A percentile compares a stretch with the other conserved stretches of the same genome.
phyloP scores from a whole-genome alignment of 140 eudicot genomes.

The Anethum foeniculum region DNA sequence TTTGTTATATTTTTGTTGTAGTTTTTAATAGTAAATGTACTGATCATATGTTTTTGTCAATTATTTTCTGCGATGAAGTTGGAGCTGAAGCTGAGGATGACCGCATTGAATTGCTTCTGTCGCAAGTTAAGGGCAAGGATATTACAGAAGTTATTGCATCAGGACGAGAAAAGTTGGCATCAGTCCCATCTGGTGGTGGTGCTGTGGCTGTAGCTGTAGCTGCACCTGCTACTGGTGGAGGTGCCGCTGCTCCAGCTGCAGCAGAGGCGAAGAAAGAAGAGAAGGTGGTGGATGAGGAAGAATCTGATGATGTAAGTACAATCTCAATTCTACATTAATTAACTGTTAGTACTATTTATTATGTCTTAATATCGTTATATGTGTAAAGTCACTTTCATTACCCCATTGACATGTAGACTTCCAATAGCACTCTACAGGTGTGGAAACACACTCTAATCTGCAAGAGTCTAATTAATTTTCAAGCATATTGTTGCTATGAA shows the following conservation, averaged over 20 bases:
- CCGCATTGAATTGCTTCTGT: constrained; percentile 37
- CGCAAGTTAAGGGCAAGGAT: constrained; percentile 49
- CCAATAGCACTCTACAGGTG: neutral
- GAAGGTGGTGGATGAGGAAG: constrained; percentile 49
- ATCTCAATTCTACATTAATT: no score
- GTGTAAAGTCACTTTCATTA: neutral
- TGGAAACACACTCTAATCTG: neutral
- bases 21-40: neutral
- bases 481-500: neutral
- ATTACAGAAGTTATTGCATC: constrained; percentile 52
- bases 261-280: constrained; percentile 60
- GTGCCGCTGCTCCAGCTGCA: constrained; percentile 42
- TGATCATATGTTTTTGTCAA: neutral
- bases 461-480: neutral
- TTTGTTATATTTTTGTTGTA: neutral
- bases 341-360: no score
- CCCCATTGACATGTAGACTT: neutral
- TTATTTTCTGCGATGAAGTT: constrained; percentile 29
- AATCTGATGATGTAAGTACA: constrained; percentile 53
- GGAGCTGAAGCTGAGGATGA: constrained; percentile 59
- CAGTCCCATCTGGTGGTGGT: constrained; percentile 63
- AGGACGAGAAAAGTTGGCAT: constrained; percentile 59
- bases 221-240: constrained; percentile 37
- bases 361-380: neutral
- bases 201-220: constrained; percentile 37